phyloP scores from a whole-genome alignment of 345 rosid genomes.

The Trapa bicornis region DNA sequence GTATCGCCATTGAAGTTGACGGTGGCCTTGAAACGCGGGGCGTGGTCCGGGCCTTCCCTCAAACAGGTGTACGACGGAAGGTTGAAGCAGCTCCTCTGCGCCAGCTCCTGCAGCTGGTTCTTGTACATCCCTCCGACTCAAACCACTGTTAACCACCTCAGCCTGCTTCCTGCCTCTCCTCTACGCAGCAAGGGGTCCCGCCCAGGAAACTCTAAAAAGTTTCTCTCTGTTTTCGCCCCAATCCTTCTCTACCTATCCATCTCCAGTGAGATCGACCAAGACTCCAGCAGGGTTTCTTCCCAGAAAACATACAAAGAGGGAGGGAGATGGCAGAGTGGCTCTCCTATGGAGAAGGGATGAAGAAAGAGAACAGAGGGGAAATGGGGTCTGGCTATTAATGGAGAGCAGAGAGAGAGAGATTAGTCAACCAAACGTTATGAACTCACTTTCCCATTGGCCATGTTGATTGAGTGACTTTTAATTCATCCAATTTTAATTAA shows the following conservation, averaged over 20 bases:
- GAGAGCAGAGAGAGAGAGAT: constrained; percentile 1
- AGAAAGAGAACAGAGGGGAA: not conserved
- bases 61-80: constrained; percentile 86
- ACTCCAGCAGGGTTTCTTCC: constrained; percentile 4
- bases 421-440: too few relatives aligned
- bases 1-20: constrained; percentile 96
- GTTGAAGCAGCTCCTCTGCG: constrained; percentile 98
- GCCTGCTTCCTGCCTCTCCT: too few relatives aligned
- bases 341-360: not conserved
- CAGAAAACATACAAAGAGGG: not conserved
- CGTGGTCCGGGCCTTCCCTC: constrained; percentile 99
- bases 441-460: too few relatives aligned
- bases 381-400: constrained; percentile 6
- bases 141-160: not conserved
- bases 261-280: not conserved
- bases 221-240: not conserved
- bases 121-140: constrained; percentile 56
- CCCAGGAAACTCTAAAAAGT: not conserved
- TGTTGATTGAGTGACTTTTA: too few relatives aligned
- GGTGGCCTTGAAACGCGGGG: constrained; percentile 89
- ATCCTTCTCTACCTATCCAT: not conserved
- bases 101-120: constrained; percentile 99
- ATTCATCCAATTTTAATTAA: too few relatives aligned
- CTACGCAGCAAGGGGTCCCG: too few relatives aligned
- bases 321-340: not conserved